Base-by-base conservation (phyloP, 768 basidiomycete species). In the Mycena sanguinolenta region DNA sequence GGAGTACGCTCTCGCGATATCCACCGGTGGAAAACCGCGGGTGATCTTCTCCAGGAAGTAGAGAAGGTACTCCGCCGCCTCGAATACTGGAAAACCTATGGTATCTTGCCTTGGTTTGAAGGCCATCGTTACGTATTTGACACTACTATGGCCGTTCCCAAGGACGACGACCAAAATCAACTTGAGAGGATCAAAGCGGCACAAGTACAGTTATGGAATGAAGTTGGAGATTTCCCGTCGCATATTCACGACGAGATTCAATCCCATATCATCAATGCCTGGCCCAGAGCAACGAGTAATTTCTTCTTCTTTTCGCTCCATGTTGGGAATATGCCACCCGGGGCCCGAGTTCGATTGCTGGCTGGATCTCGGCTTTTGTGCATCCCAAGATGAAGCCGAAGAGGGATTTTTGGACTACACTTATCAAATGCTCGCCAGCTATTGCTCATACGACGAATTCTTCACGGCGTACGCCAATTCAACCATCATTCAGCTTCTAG, bases 361-460 rank as follows among this genome's bases (percentile, higher is more conserved):
- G 76, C 23, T 77, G 3, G 10, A 16, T 6, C 74, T 76, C 14
- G 74, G 77, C 16, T 77, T 77, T 57, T 74, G 73, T 12, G 64
- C 72, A 14, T 77, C 69, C 58, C 28, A 32, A 10, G 58, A 69
- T 28, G 67, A 70, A 54, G 23, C 19, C 34, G 73, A 72, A 3
- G 76, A 72, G 34, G 28, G 34, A 9, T 30, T 53, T 63, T 57
- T 77, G 12, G 32, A 46, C 25, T 6, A 19, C 21, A 28, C 64
- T 1, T 83, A 83, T 63, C n/a, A 52, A 9, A 28, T 25, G 14
- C 74, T 84, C 28, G 73, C 79, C 27, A 13, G 66, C 4, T 42
- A 44, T n/a, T 82, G 79, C 75, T 76, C 80, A 4, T 84, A 82
- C 67, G 74, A 81, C n/a, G 79, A 82, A 57, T 81, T 84, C 61